These are phyloP conservation scores for Posidonia australis DNA, from an alignment of 106 monocot genomes.

Conservation along the genomic window DNA sequence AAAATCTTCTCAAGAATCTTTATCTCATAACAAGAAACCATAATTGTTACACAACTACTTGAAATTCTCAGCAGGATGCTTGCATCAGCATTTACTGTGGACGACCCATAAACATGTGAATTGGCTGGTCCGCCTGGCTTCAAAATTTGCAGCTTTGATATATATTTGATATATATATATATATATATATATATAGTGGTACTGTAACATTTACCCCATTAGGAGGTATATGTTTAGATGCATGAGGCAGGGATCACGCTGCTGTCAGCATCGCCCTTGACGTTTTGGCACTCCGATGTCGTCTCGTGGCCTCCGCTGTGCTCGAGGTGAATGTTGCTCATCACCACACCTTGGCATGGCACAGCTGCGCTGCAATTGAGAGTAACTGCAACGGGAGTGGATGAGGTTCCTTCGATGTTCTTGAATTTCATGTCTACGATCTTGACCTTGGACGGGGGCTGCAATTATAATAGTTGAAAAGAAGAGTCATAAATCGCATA, in stretches of 20 bases:
- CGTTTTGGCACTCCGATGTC: neutral
- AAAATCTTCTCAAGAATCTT: too few species aligned
- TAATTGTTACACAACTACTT: too few species aligned
- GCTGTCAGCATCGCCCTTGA: neutral
- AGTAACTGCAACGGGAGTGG: conserved; percentile 11
- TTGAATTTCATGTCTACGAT: conserved; percentile 15
- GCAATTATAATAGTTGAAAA: neutral
- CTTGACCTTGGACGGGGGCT: conserved; percentile 13
- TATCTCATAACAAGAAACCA: too few species aligned
- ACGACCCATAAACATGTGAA: too few species aligned
- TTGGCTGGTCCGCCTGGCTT: too few species aligned
- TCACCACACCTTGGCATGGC: conserved; percentile 20
- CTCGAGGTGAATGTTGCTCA: conserved; percentile 10
- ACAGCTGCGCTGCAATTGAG: conserved; percentile 18
- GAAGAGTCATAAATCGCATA: neutral
- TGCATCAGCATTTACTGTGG: too few species aligned
- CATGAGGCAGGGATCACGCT: neutral
- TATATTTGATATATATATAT: too few species aligned
- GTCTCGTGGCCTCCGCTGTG: conserved; percentile 1
- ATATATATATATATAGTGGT: too few species aligned
- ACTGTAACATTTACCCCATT: too few species aligned
- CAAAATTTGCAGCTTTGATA: too few species aligned
- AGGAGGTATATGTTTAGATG: too few species aligned
- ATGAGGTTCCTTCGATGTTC: conserved; percentile 14
- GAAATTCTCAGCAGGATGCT: too few species aligned